phyloP scores from a whole-genome alignment of 2,329 filamentous ascomycete genomes.

The Fusarium lyarnte region DNA sequence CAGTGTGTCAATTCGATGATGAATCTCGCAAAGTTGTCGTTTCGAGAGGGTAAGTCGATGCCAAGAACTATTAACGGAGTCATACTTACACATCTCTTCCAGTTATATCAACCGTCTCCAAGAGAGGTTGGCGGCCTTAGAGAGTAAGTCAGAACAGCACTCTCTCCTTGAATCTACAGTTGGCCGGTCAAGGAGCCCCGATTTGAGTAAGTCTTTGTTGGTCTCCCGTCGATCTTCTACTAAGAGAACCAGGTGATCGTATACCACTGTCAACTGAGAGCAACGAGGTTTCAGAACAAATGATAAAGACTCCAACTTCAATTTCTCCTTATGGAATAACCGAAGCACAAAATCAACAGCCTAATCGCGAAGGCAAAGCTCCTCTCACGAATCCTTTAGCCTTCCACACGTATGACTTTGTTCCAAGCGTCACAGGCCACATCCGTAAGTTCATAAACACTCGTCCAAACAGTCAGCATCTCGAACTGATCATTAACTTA shows the following conservation, averaged over 20 bases:
- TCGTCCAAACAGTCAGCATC: background rate
- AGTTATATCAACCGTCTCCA: constrained; percentile 30
- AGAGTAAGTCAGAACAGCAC: background rate
- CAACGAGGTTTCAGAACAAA: background rate
- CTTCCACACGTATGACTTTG: constrained; percentile 35
- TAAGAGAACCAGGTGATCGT: background rate
- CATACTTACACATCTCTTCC: background rate
- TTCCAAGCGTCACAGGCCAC: constrained; percentile 19
- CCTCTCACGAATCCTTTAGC: constrained; percentile 31
- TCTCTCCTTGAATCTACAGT: background rate
- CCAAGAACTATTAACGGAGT: too few relatives aligned
- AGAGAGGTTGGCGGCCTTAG: constrained; percentile 17
- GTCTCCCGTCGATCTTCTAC: rapidly evolving
- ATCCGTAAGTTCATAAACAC: background rate
- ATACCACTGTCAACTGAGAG: background rate
- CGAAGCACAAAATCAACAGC: background rate
- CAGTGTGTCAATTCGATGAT: constrained; percentile 25
- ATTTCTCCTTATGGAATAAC: background rate
- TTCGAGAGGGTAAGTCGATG: constrained; percentile 13
- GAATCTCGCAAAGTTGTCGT: constrained; percentile 30
- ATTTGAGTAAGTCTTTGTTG: background rate
- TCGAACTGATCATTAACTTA: background rate
- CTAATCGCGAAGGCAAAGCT: constrained; percentile 10
- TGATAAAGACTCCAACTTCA: background rate
- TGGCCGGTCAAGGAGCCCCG: background rate